These are phyloP conservation scores for Xylaria nigripes DNA, from an alignment of 495 filamentous ascomycete genomes.

Conservation along the genomic window DNA sequence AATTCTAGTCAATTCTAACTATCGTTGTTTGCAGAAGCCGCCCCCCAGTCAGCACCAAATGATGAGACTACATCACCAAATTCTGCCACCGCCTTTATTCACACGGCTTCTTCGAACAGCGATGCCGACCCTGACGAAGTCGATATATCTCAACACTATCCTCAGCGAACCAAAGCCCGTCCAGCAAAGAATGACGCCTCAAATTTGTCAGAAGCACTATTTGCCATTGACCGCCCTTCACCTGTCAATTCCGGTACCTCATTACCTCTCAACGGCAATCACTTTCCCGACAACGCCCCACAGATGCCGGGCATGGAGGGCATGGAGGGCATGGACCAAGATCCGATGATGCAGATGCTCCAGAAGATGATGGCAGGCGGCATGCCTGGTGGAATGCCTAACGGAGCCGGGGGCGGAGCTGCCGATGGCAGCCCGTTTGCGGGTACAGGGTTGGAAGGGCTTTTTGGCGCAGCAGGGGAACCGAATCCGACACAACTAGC, in stretches of 20 bases:
- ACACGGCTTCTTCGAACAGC: slow-evolving; percentile 16
- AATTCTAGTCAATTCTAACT: slow-evolving; percentile 2
- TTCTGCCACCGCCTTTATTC: slow-evolving; percentile 10
- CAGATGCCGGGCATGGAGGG: slow-evolving; percentile 17
- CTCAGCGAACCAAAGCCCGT: slow-evolving; percentile 34
- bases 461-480: slow-evolving; percentile 25
- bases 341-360: slow-evolving; percentile 33
- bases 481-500: slow-evolving; percentile 36
- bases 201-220: slow-evolving; percentile 30
- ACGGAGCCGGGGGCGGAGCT: slow-evolving; percentile 17
- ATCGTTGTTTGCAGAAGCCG: slow-evolving; percentile 1
- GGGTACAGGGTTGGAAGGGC: slow-evolving; percentile 22
- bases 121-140: slow-evolving; percentile 63
- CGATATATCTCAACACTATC: slow-evolving; percentile 56
- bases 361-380: slow-evolving; percentile 38
- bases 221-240: slow-evolving; percentile 31
- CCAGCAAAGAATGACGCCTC: slow-evolving; percentile 22
- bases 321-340: slow-evolving; percentile 19
- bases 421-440: slow-evolving; percentile 29
- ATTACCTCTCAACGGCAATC: slow-evolving; percentile 11
- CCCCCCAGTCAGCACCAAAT: slow-evolving; percentile 6
- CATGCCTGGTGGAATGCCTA: slow-evolving; percentile 23
- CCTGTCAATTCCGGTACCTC: slow-evolving; percentile 3
- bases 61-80: slow-evolving; percentile 3
- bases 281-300: slow-evolving; percentile 25